A percentile compares a stretch with the other conserved stretches of the same genome.
Evolutionary conservation across 352 stramenopile species (phyloP).

Genomic region (Phytophthora fragariaefolia): DNA sequence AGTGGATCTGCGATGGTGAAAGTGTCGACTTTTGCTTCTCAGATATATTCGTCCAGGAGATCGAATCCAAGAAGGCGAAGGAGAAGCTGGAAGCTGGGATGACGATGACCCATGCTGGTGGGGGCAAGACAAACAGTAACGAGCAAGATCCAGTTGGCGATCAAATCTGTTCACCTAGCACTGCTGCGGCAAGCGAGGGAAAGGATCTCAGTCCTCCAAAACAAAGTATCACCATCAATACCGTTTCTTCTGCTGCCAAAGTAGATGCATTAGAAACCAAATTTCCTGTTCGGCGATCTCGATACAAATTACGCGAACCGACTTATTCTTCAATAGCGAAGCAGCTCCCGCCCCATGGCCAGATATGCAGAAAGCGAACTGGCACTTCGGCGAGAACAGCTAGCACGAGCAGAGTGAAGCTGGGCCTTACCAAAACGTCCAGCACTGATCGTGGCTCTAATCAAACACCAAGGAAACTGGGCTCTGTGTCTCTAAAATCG

Average conservation of each 20-base stretch:
- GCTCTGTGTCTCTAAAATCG: background rate
- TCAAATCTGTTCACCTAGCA: background rate
- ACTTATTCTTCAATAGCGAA: conserved; percentile 32
- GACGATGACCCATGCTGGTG: too few species aligned
- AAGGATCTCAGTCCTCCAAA: background rate
- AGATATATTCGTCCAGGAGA: conserved; percentile 42
- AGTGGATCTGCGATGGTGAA: conserved; percentile 53
- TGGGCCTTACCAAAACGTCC: background rate
- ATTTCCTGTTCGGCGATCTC: conserved; percentile 3
- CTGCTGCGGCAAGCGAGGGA: background rate
- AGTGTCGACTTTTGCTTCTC: conserved; percentile 48
- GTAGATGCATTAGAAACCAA: conserved; percentile 3
- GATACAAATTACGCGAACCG: conserved; percentile 20
- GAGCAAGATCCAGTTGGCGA: background rate
- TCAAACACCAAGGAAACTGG: background rate
- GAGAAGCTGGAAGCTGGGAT: background rate
- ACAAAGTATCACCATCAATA: background rate
- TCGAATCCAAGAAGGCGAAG: conserved; percentile 7
- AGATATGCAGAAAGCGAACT: conserved; percentile 2
- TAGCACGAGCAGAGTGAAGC: background rate
- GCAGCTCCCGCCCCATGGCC: conserved; percentile 18
- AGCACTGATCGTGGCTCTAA: background rate
- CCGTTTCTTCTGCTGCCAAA: conserved; percentile 6
- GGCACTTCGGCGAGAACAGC: background rate
- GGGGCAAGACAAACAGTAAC: conserved; percentile 2